Base-by-base conservation (phyloP, 441 rosid genomes). In the Omphalea diandra region DNA sequence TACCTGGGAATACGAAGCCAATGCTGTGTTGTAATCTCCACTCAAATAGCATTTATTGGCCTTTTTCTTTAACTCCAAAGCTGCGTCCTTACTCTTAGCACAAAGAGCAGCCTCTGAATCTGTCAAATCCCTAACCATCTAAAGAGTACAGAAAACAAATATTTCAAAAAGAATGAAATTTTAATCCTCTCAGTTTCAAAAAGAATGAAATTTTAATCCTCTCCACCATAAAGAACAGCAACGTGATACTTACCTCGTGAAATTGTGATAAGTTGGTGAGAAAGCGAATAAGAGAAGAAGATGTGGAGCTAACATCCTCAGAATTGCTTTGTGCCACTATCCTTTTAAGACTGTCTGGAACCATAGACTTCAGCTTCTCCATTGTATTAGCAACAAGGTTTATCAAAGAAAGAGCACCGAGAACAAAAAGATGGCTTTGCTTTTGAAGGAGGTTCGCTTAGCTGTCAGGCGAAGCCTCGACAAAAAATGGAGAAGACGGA, bases 301-400 rank as follows among this genome's bases (percentile, higher is more conserved):
- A 74, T 15, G 87, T 53, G 0, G 82, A 71, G 36, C 65, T 76
- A 63, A 91, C 86, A 68, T 83, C 81, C 18, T 82, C 82, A 38
- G 52, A 46, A 58, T 69, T 74, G 81, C 88, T 79, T 4, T 68
- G 35, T 33, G 74, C 80, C 65, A 86, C 83, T 20, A 68, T 46
- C 62, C 47, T 76, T 54, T 62, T 79, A 60, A 90, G 77, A 68
- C 66, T 59, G 15, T 85, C 83, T 2, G 90, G 90, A 67, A 88
- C 82, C 67, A 80, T 35, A 18, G 82, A 84, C 74, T 85, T 88
- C 43, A 90, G 73, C 76, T 76, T 80, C 94, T 90, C 93, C 97
- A 88, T 87, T 20, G 12, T 22, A 31, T 20, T 11, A n/a, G 35
- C 26, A 44, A 10, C n/a, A n/a, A n/a, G n/a, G 1, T 64, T 64